Conservation (phyloP, 108 stramenopile genomes). For the Cyclotella choctawhatcheeana region DNA sequence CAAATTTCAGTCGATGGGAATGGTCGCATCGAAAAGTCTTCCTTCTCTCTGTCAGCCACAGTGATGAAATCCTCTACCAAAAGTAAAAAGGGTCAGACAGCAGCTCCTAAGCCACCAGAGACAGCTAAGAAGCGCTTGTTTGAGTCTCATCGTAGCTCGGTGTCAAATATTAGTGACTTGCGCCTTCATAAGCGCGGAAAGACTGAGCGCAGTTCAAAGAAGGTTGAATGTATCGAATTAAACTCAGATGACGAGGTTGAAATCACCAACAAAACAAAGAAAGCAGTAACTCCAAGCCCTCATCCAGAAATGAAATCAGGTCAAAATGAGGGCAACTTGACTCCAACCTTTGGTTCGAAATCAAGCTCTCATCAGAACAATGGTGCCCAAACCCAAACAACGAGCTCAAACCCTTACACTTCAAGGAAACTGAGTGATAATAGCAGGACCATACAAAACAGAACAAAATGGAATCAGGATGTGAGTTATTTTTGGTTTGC, state of each 20-base stretch:
- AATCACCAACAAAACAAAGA: constrained; percentile 5
- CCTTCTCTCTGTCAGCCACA: constrained; percentile 41
- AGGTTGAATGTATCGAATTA: constrained; percentile 28
- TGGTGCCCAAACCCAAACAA: neutral
- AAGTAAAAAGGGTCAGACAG: constrained; percentile 24
- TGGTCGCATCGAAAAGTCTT: constrained; percentile 39
- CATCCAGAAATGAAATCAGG: constrained; percentile 23
- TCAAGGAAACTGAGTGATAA: constrained; percentile 12
- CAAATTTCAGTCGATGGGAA: constrained; percentile 46
- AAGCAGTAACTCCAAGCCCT: constrained; percentile 46
- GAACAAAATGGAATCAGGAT: constrained; percentile 39
- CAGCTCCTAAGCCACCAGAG: constrained; percentile 5
- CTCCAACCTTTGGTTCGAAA: constrained; percentile 16
- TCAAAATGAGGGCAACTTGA: neutral
- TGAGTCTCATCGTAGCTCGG: constrained; percentile 29
- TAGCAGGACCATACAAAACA: constrained; percentile 6
- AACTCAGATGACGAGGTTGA: constrained; percentile 16
- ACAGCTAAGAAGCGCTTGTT: constrained; percentile 24
- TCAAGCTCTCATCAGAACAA: neutral
- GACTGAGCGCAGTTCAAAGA: neutral
- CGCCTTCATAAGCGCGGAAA: constrained; percentile 45
- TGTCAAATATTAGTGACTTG: constrained; percentile 39
- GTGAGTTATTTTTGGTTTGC: neutral
- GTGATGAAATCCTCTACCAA: constrained; percentile 22
- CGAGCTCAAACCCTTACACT: constrained; percentile 1